A percentile compares a stretch with the other conserved stretches of the same genome.
Evolutionary conservation across 164 flowering plant genomes (phyloP).

Genomic region (Houttuynia cordata): DNA sequence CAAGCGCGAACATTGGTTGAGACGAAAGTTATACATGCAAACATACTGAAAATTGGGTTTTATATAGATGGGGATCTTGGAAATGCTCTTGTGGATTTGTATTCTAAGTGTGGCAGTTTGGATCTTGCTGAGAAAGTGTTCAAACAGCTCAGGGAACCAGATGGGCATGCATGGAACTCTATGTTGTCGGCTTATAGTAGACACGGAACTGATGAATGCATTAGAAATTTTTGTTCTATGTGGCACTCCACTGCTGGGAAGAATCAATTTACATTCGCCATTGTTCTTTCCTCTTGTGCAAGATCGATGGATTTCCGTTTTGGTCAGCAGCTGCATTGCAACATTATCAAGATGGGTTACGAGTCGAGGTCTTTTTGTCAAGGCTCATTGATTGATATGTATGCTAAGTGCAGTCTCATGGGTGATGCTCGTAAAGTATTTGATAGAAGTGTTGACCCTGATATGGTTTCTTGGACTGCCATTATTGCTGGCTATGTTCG

Average conservation of each 20-base stretch:
- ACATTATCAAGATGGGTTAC: constrained; percentile 45
- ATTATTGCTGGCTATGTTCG: constrained; percentile 64
- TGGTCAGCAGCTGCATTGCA: constrained; percentile 61
- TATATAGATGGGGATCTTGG: constrained; percentile 40
- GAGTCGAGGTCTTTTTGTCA: constrained; percentile 43
- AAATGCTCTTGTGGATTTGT: constrained; percentile 55
- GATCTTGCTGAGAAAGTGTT: constrained; percentile 41
- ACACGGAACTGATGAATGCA: constrained; percentile 27
- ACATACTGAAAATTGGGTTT: constrained; percentile 36
- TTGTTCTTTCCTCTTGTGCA: constrained; percentile 55
- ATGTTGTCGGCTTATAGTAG: constrained; percentile 46
- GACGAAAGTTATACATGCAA: constrained; percentile 42
- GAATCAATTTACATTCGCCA: constrained; percentile 60
- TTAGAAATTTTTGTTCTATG: constrained; percentile 34
- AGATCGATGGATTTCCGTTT: constrained; percentile 24
- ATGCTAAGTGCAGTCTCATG: constrained; percentile 46
- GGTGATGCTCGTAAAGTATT: constrained; percentile 46
- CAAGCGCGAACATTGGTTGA: constrained; percentile 16
- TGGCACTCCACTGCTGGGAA: constrained; percentile 24
- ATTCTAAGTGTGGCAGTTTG: constrained; percentile 62
- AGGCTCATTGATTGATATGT: constrained; percentile 71
- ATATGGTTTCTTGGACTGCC: constrained; percentile 75
- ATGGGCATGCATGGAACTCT: constrained; percentile 66
- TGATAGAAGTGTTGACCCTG: constrained; percentile 35
- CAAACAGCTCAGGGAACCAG: constrained; percentile 28